Base-by-base conservation (phyloP, 2,329 filamentous ascomycete species). In the Pestalotiopsis fici region DNA sequence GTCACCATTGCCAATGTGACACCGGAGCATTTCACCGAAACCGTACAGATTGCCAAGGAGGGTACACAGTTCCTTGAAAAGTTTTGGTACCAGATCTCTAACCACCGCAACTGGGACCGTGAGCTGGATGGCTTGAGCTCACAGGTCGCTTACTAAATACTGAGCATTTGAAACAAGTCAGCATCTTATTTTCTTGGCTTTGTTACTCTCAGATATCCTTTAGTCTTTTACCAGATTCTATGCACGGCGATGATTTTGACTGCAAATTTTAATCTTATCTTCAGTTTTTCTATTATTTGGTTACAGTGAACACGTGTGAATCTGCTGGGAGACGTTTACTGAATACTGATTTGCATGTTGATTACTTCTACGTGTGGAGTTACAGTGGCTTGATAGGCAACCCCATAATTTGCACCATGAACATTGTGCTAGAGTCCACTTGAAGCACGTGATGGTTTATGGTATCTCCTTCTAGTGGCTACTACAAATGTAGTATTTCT, bases 91-190 rank as follows among this genome's bases (percentile, higher is more conserved):
- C 85, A 88, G 18, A 89, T 96, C 65, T 87, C 89, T 25, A 86
- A 89, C 80, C 93, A 96, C 75, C 87, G 90, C 74, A 92, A 92
- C 76, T 97, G 88, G 80, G 84, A 90, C 64, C 83, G 93, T 25
- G 93, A 97, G 83, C 68, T 92, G 76, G 89, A 92, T 70, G 93
- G 93, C 0, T 78, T 95, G 72, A 87, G 81, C 64, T 78, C 81
- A 2, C 85, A 88, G 83, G 87, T 95, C 67, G 91, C 92, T 1
- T 95, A 91, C 73, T 95, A 88, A 76, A 7, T 12, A 15, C 35
- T 9, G 6, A 3, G 3, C 43, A 50, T 21, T 18, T 9, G 7
- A 6, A 50, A 21, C n/a, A 6, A 3, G 18, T 50, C n/a, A 50
- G 6, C n/a, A 21, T 18, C 21, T 50, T 50, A 15, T 50, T 6